These are phyloP conservation scores for Talaromyces proteolyticus DNA, from an alignment of 495 filamentous ascomycete genomes.

Conservation along the genomic window DNA sequence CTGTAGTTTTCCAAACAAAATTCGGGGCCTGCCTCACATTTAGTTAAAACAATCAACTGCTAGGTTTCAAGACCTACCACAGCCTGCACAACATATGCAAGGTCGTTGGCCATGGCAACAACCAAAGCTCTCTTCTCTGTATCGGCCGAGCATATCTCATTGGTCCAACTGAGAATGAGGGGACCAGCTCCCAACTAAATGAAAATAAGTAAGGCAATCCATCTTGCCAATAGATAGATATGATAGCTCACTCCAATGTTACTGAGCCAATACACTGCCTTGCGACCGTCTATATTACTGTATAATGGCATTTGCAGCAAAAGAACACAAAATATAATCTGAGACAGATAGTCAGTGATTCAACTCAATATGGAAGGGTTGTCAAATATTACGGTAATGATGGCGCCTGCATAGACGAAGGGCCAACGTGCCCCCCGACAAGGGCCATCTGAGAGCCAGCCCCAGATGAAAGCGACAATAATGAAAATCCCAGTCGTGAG, in stretches of 20 bases:
- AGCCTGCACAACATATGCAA: slow-evolving; percentile 22
- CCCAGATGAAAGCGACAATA: slow-evolving; percentile 23
- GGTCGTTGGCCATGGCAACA: too few relatives aligned
- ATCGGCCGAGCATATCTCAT: too few relatives aligned
- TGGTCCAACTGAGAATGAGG: too few relatives aligned
- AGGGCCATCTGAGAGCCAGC: slow-evolving; percentile 27
- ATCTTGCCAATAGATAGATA: too few relatives aligned
- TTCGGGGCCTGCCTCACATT: slow-evolving; percentile 25
- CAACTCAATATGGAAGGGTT: not conserved
- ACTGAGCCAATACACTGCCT: slow-evolving; percentile 21
- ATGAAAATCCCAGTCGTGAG: slow-evolving; percentile 25
- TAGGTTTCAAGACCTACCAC: slow-evolving; percentile 15
- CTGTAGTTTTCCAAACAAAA: slow-evolving; percentile 33
- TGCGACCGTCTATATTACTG: slow-evolving; percentile 20
- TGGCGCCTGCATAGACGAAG: slow-evolving; percentile 27
- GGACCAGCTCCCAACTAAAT: too few relatives aligned
- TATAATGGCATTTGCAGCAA: slow-evolving; percentile 30
- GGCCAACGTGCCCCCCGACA: slow-evolving; percentile 26
- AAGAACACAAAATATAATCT: slow-evolving; percentile 23
- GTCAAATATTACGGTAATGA: slow-evolving; percentile 17
- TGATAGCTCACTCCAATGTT: too few relatives aligned
- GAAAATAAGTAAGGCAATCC: too few relatives aligned
- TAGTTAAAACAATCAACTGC: too few relatives aligned
- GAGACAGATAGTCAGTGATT: too few relatives aligned
- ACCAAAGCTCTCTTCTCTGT: too few relatives aligned